Evolutionary conservation across 257 asterid genomes (phyloP).

Genomic region (Plantago elongata): DNA sequence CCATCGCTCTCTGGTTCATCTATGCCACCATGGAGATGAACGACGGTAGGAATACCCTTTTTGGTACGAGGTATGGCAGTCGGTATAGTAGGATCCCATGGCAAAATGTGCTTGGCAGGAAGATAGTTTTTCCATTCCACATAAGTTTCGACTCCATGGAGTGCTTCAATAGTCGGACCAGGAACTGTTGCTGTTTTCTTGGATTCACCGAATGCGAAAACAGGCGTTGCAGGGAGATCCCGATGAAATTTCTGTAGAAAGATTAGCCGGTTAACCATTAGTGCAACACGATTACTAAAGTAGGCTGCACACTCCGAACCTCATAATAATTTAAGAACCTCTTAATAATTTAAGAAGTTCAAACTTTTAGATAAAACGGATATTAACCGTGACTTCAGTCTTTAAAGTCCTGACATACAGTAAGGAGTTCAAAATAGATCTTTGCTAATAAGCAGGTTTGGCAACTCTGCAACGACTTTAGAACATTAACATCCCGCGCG

Average conservation of each 20-base stretch:
- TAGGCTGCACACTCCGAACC: too few species aligned
- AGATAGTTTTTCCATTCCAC: constrained; percentile 64
- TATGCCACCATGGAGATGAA: constrained; percentile 83
- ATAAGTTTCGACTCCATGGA: constrained; percentile 43
- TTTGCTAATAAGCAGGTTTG: too few species aligned
- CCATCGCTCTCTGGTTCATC: constrained; percentile 75
- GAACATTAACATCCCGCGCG: too few species aligned
- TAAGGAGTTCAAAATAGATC: too few species aligned
- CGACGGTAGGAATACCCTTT: constrained; percentile 75
- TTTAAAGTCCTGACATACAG: too few species aligned
- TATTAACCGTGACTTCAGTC: too few species aligned
- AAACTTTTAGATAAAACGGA: too few species aligned
- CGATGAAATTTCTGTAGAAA: constrained; percentile 69
- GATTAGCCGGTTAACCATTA: not conserved
- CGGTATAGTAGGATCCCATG: constrained; percentile 84
- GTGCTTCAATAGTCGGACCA: constrained; percentile 87
- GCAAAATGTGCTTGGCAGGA: constrained; percentile 74
- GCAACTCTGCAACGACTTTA: too few species aligned
- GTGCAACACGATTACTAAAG: not conserved
- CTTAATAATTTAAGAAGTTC: too few species aligned
- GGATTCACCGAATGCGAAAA: constrained; percentile 68
- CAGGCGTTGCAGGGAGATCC: constrained; percentile 59
- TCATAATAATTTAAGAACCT: too few species aligned
- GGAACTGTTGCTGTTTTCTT: constrained; percentile 55
- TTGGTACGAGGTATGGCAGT: constrained; percentile 44